phyloP scores from a whole-genome alignment of 2,329 filamentous ascomycete genomes.

The Colletotrichum paranaense region DNA sequence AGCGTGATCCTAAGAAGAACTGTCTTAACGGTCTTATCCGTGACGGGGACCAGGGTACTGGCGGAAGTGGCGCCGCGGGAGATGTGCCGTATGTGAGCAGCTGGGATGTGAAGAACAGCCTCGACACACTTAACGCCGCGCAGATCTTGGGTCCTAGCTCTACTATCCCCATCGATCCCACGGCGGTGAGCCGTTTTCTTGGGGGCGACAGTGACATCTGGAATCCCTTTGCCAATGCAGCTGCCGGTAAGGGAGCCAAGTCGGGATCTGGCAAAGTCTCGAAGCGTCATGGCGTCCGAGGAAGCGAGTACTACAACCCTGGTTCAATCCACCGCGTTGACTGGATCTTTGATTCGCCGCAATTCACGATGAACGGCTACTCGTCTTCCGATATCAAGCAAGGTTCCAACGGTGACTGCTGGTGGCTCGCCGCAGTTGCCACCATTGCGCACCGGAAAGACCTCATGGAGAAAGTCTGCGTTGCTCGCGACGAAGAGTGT shows the following conservation, averaged over 20 bases:
- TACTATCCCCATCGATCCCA: constrained; percentile 37
- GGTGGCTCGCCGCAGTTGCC: constrained; percentile 77
- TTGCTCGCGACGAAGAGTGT: constrained; percentile 73
- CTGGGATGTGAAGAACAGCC: constrained; percentile 39
- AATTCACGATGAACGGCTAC: constrained; percentile 53
- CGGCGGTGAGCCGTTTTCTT: constrained; percentile 37
- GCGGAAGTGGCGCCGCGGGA: constrained; percentile 18
- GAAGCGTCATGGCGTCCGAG: constrained; percentile 25
- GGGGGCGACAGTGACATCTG: constrained; percentile 15
- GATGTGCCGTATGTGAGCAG: constrained; percentile 32
- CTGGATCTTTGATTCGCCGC: constrained; percentile 55
- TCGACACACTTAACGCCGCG: constrained; percentile 38
- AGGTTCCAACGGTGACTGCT: constrained; percentile 73
- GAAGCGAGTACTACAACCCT: constrained; percentile 41
- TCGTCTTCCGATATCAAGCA: constrained; percentile 56
- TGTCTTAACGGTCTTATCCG: constrained; percentile 49
- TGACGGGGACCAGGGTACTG: not conserved
- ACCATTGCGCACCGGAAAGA: constrained; percentile 74
- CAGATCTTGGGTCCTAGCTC: constrained; percentile 38
- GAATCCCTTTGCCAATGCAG: not conserved
- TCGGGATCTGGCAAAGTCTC: not conserved
- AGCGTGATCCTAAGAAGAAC: constrained; percentile 49
- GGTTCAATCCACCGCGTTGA: constrained; percentile 56
- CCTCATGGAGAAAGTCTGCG: constrained; percentile 74
- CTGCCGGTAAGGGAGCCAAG: not conserved